Percentiles rank a stretch among this genome's conserved stretches.
phyloP scores from a whole-genome alignment of 1,284 basidiomycete species.

The Ceratobasidium sp. region DNA sequence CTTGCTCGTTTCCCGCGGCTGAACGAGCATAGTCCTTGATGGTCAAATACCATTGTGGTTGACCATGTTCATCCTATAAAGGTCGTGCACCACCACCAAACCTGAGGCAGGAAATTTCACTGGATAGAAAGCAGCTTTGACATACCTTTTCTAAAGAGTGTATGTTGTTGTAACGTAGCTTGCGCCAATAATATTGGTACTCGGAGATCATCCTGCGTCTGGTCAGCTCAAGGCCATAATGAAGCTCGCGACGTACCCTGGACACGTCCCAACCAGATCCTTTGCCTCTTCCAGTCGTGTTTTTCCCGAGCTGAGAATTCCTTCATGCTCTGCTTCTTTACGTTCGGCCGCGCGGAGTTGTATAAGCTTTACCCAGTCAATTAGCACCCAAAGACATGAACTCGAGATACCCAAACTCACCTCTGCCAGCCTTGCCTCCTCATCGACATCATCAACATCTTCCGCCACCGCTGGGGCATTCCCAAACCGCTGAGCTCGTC shows the following conservation, averaged over 20 bases:
- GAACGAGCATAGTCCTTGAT: conserved; percentile 41
- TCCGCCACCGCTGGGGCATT: conserved; percentile 6
- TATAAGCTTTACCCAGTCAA: conserved; percentile 8
- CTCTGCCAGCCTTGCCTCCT: conserved; percentile 22
- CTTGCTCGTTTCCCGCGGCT: conserved; percentile 42
- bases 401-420: neutral
- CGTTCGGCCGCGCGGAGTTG: conserved; percentile 34
- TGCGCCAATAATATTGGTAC: conserved; percentile 43
- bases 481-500: conserved; percentile 40
- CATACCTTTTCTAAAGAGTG: conserved; percentile 39
- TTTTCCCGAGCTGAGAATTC: conserved; percentile 27
- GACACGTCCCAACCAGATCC: conserved; percentile 41
- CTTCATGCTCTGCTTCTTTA: conserved; percentile 32
- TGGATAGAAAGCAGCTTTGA: neutral
- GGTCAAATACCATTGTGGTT: conserved; percentile 35
- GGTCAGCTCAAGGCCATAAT: neutral
- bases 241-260: conserved; percentile 9
- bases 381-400: neutral
- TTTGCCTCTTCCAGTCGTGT: conserved; percentile 39
- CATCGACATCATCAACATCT: conserved; percentile 17
- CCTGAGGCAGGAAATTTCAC: conserved; percentile 22
- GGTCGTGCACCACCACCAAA: conserved; percentile 5
- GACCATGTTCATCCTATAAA: conserved; percentile 37
- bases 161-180: conserved; percentile 41
- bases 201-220: conserved; percentile 42